Evolutionary conservation across 192 early-diverging fungal genomes (phyloP), one percentile per base, ranked within the genome.

Genomic region (Podila epigama): DNA sequence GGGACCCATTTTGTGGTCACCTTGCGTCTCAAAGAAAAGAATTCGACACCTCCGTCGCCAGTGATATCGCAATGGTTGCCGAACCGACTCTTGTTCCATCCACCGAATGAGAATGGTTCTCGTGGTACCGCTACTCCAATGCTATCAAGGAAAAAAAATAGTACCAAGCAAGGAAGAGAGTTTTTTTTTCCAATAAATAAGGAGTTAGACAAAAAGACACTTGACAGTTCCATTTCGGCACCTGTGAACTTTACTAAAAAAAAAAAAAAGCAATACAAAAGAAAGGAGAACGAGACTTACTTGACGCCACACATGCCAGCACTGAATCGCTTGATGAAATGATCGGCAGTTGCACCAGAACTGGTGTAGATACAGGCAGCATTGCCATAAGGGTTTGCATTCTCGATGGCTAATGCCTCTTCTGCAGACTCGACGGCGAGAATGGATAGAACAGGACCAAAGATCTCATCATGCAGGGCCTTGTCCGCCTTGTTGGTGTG

Each of bases 271-370:
- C 7, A n/a, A 63, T 29, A 63, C 11, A 35, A 51, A 31, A 34
- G 13, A 63, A 4, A 10, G 13, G n/a, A 59, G 28, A 27, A 32
- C 22, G 8, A 29, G 12, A 64, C 73, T 60, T 68, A 77, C 73
- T 94, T 94, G 60, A 93, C 92, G 22, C 93, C 93, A 13, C 92
- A 79, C 93, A 94, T 94, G 10, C 87, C 92, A 3, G 93, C 93
- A 34, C 68, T 60, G 72, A 94, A 91, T n/a, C 88, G 78, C 67
- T 83, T 82, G 16, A 85, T 79, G 58, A 90, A 93, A 75, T 85
- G 84, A 50, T 94, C 91, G 1, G 92, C 92, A 7, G 82, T 82
- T 0, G 83, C 89, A 12, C 91, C 91, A 0, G 81, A 83, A 40
- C 51, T 53, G 0, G 92, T 91, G 60, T 92, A 92, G 39, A 91